phyloP scores from a whole-genome alignment of 768 basidiomycete species.

The Lactifluus volemus region DNA sequence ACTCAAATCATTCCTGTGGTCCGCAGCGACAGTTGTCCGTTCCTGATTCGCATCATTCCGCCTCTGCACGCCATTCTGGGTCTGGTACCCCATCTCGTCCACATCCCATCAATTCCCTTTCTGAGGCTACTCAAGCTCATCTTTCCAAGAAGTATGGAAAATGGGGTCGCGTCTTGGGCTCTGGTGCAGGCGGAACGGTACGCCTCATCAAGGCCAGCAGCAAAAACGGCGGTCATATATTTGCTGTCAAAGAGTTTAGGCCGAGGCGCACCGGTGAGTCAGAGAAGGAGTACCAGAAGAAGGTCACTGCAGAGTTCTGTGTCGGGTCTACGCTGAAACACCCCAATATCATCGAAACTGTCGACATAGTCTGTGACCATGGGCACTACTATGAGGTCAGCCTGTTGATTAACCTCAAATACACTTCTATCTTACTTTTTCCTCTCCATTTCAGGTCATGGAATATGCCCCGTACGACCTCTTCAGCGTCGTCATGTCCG shows the following conservation, averaged over 20 bases:
- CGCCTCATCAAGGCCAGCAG: slow-evolving; percentile 81
- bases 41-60: slow-evolving; percentile 3
- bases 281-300: slow-evolving; percentile 98
- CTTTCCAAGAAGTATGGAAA: slow-evolving; percentile 99
- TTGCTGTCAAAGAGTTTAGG: slow-evolving; percentile 96
- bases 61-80: slow-evolving; percentile 6
- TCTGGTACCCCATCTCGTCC: slow-evolving; percentile 17
- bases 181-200: slow-evolving; percentile 97
- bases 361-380: slow-evolving; percentile 96
- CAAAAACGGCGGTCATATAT: slow-evolving; percentile 79
- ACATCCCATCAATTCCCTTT: slow-evolving; percentile 50
- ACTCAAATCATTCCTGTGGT: slow-evolving; percentile 1
- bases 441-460: slow-evolving; percentile 65
- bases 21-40: not conserved
- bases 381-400: slow-evolving; percentile 97
- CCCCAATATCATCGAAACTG: slow-evolving; percentile 92
- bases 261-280: slow-evolving; percentile 82
- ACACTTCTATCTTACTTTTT: slow-evolving; percentile 4
- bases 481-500: slow-evolving; percentile 99
- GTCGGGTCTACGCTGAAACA: slow-evolving; percentile 93
- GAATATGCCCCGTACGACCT: slow-evolving; percentile 98
- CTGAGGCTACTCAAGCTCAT: slow-evolving; percentile 81
- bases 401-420: slow-evolving; percentile 9
- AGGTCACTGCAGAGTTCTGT: slow-evolving; percentile 98
- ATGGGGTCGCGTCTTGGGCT: slow-evolving; percentile 92